phyloP scores from a whole-genome alignment of 371 early-diverging fungal genomes.

The Mucor sp. region DNA sequence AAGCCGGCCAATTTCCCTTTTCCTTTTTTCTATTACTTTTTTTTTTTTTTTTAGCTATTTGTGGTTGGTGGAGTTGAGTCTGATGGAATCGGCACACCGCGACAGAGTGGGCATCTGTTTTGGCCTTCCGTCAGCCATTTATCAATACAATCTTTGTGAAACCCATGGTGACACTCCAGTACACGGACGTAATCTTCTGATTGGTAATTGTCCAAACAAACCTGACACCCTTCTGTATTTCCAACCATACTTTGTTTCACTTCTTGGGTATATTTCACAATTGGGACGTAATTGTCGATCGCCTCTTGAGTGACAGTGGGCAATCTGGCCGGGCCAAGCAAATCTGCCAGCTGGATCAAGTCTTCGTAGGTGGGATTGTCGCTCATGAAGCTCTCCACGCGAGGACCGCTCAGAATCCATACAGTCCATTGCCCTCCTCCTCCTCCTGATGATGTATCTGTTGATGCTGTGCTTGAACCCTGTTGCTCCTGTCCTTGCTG shows the following conservation, averaged over 20 bases:
- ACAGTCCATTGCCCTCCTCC: conserved; percentile 28
- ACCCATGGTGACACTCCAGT: conserved; percentile 72
- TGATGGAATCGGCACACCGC: conserved; percentile 22
- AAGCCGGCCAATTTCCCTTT: background rate
- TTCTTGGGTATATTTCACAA: conserved; percentile 28
- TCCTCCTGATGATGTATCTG: background rate
- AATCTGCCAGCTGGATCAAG: conserved; percentile 41
- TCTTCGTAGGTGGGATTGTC: conserved; percentile 48
- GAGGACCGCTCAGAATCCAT: conserved; percentile 30
- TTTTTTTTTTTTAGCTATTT: background rate
- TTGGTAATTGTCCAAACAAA: conserved; percentile 68
- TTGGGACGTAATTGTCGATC: conserved; percentile 34
- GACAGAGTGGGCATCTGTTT: conserved; percentile 32
- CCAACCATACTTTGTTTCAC: conserved; percentile 29
- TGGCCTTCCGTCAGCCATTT: conserved; percentile 58
- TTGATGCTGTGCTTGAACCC: background rate
- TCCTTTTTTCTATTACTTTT: background rate
- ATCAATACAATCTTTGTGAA: conserved; percentile 82
- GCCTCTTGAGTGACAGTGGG: conserved; percentile 46
- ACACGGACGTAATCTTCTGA: conserved; percentile 61
- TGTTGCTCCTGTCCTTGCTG: background rate
- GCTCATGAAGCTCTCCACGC: conserved; percentile 13
- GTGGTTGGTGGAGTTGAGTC: background rate
- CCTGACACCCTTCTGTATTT: conserved; percentile 33
- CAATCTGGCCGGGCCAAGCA: conserved; percentile 56